phyloP scores from a whole-genome alignment of 208 protist genomes.

The Endotrypanum monterogeii region DNA sequence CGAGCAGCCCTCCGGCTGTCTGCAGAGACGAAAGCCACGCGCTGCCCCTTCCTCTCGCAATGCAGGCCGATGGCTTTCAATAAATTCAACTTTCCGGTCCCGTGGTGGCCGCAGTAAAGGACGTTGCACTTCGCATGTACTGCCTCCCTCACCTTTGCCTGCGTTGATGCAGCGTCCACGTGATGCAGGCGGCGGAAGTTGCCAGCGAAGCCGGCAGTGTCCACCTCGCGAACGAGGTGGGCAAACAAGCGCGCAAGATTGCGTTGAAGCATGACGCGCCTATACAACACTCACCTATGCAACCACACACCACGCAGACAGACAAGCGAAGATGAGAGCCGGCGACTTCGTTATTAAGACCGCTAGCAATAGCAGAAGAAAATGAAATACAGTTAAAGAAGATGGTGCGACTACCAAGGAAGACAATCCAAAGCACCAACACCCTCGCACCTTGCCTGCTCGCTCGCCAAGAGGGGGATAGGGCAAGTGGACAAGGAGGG shows the following conservation, averaged over 20 bases:
- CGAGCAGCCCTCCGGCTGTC: constrained; percentile 64
- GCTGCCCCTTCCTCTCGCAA: constrained; percentile 42
- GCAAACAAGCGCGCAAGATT: constrained; percentile 20
- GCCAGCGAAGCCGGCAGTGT: constrained; percentile 71
- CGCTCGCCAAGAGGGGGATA: not conserved
- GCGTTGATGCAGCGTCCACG: constrained; percentile 38
- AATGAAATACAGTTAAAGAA: not conserved
- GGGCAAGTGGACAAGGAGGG: not conserved
- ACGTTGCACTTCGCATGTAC: constrained; percentile 50
- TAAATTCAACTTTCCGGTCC: constrained; percentile 84
- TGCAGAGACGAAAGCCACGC: constrained; percentile 81
- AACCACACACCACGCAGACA: constrained; percentile 12
- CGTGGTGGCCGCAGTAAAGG: constrained; percentile 75
- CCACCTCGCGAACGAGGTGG: constrained; percentile 75
- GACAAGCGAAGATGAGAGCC: not conserved
- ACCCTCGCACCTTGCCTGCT: not conserved
- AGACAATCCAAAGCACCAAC: not conserved
- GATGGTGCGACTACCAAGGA: not conserved
- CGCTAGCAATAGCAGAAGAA: not conserved
- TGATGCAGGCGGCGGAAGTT: constrained; percentile 59
- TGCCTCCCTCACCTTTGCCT: constrained; percentile 40
- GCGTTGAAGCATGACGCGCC: constrained; percentile 21
- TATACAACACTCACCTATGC: not conserved
- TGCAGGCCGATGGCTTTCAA: constrained; percentile 74
- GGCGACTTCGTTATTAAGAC: not conserved